phyloP scores from a whole-genome alignment of 306 rosid genomes.

The Quercus ilex region DNA sequence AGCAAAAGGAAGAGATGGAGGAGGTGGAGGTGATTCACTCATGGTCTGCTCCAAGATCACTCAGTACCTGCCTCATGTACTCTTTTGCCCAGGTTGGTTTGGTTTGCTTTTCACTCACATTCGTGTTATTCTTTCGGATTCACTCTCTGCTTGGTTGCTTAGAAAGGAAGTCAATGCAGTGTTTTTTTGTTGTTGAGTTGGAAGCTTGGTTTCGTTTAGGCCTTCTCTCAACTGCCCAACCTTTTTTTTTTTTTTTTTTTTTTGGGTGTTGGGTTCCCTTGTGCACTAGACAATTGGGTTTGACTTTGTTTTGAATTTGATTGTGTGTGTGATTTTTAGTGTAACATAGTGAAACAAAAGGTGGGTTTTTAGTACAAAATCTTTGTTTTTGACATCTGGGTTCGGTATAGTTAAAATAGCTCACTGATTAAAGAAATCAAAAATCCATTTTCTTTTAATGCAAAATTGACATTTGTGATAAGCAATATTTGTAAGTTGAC shows the following conservation, averaged over 20 bases:
- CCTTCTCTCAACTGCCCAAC: not conserved
- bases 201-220: not conserved
- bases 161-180: not conserved
- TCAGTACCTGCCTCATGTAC: conserved; percentile 75
- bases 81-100: conserved; percentile 68
- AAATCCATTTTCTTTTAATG: not conserved
- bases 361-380: not conserved
- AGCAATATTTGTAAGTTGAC: not conserved
- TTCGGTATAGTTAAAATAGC: no score
- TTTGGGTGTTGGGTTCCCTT: not conserved
- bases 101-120: not conserved
- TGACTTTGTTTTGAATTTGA: not conserved
- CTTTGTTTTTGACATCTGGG: not conserved
- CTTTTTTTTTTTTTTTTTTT: no score
- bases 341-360: not conserved
- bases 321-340: not conserved
- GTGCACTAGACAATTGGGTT: not conserved
- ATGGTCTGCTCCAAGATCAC: conserved; percentile 84
- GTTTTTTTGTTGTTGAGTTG: not conserved
- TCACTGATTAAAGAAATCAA: not conserved
- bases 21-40: conserved; percentile 70
- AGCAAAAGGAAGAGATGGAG: conserved; percentile 23
- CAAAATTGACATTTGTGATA: not conserved
- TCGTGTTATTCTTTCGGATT: not conserved
- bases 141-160: not conserved